Percentiles rank a stretch among this genome's conserved stretches.
Conservation (phyloP, 2,329 filamentous ascomycete species). For the Lachnellula cervina region DNA sequence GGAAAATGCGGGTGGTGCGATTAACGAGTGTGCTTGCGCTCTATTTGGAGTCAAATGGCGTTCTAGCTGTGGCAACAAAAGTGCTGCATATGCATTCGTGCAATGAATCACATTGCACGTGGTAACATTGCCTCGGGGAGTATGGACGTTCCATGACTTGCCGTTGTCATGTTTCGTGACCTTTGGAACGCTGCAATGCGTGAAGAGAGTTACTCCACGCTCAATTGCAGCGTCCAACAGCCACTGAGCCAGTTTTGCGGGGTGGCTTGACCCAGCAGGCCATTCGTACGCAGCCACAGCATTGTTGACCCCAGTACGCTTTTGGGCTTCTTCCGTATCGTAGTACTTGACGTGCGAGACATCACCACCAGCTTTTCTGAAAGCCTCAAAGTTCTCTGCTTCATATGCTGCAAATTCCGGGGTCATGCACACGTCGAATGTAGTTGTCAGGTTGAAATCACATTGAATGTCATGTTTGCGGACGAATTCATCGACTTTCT, state of each 20-base stretch:
- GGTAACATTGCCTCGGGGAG: constrained; percentile 31
- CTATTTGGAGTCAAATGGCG: constrained; percentile 38
- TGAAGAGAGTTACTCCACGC: constrained; percentile 38
- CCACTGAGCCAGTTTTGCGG: constrained; percentile 46
- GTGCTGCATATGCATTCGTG: constrained; percentile 38
- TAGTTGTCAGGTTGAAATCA: constrained; percentile 43
- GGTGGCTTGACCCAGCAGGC: constrained; percentile 45
- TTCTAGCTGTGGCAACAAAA: constrained; percentile 34
- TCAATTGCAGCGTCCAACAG: constrained; percentile 36
- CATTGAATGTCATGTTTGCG: constrained; percentile 37
- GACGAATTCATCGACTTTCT: constrained; percentile 39
- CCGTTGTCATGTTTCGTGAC: constrained; percentile 20
- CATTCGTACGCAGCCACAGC: constrained; percentile 46
- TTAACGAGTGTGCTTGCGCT: constrained; percentile 41
- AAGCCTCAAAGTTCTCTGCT: constrained; percentile 36
- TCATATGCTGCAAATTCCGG: constrained; percentile 42
- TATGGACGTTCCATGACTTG: constrained; percentile 32
- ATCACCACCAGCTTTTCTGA: constrained; percentile 39
- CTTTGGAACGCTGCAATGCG: constrained; percentile 37
- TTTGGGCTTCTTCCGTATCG: constrained; percentile 36
- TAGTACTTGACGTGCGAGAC: constrained; percentile 38
- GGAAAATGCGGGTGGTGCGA: constrained; percentile 36
- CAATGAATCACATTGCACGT: constrained; percentile 35
- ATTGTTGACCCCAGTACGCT: constrained; percentile 34
- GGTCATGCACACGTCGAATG: constrained; percentile 46